These are phyloP conservation scores for Exsudoporus frostii DNA, from an alignment of 768 basidiomycete genomes.

Conservation along the genomic window DNA sequence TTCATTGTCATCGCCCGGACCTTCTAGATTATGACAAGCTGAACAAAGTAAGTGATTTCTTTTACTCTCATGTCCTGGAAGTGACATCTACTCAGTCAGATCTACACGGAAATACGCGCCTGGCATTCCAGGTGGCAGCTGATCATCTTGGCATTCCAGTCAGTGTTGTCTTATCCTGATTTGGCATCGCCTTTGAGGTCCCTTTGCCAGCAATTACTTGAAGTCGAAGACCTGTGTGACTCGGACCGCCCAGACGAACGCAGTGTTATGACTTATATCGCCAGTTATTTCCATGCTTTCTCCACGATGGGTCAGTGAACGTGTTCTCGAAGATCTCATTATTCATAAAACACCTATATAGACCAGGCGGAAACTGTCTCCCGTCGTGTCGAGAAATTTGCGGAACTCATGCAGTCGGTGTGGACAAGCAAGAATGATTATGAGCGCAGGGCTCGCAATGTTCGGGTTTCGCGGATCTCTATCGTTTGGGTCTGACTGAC, in stretches of 20 bases:
- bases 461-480: slow-evolving; percentile 26
- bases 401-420: slow-evolving; percentile 90
- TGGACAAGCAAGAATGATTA: slow-evolving; percentile 91
- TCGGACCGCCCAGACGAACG: slow-evolving; percentile 88
- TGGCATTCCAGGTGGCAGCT: slow-evolving; percentile 87
- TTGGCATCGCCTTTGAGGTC: slow-evolving; percentile 3
- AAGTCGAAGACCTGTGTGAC: slow-evolving; percentile 94
- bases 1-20: slow-evolving; percentile 97
- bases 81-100: slow-evolving; percentile 49
- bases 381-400: slow-evolving; percentile 92
- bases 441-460: slow-evolving; percentile 76
- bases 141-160: slow-evolving; percentile 91
- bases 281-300: slow-evolving; percentile 97
- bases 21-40: slow-evolving; percentile 85
- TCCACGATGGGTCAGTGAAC: slow-evolving; percentile 81
- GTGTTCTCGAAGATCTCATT: background rate
- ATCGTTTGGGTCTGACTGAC: slow-evolving; percentile 5
- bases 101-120: slow-evolving; percentile 75
- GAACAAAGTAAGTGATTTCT: slow-evolving; percentile 58
- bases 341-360: slow-evolving; percentile 29
- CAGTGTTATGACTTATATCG: slow-evolving; percentile 97
- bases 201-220: slow-evolving; percentile 74
- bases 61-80: background rate
- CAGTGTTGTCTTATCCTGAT: slow-evolving; percentile 26
- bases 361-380: slow-evolving; percentile 96